A percentile compares a stretch with the other conserved stretches of the same genome.
These are phyloP conservation scores for Tirmania nivea DNA, from an alignment of 495 filamentous ascomycete genomes.

Conservation along the genomic window DNA sequence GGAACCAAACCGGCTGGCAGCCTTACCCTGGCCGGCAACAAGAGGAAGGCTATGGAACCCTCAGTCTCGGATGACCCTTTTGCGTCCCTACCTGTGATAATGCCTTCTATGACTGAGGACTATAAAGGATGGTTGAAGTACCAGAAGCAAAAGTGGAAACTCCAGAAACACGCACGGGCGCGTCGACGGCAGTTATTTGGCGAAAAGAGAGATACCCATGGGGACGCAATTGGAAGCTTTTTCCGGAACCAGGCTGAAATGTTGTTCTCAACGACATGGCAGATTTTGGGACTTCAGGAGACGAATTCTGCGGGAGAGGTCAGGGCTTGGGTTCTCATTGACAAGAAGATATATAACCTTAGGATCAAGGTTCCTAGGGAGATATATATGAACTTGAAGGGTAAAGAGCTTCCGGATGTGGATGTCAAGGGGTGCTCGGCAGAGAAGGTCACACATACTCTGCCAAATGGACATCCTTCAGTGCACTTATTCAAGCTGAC, in stretches of 20 bases:
- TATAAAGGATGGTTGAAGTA: constrained; percentile 80
- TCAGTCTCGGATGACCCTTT: constrained; percentile 51
- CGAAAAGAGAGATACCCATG: constrained; percentile 45
- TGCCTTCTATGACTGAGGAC: constrained; percentile 72
- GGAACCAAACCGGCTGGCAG: constrained; percentile 53
- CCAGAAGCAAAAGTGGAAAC: constrained; percentile 97
- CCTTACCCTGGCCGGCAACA: constrained; percentile 33
- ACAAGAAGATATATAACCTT: constrained; percentile 65
- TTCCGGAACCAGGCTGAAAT: constrained; percentile 82
- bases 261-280: constrained; percentile 80
- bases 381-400: constrained; percentile 77
- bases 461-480: constrained; percentile 89
- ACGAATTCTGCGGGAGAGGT: constrained; percentile 70
- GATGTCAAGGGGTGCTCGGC: constrained; percentile 70
- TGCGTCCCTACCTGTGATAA: constrained; percentile 57
- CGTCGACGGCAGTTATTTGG: constrained; percentile 84
- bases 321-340: constrained; percentile 75
- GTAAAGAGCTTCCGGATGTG: constrained; percentile 67
- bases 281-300: constrained; percentile 65
- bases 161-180: constrained; percentile 78
- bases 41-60: constrained; percentile 56
- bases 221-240: constrained; percentile 57
- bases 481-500: constrained; percentile 84
- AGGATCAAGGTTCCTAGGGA: constrained; percentile 78
- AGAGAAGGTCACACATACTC: constrained; percentile 73